Base-by-base conservation (phyloP, 164 flowering plant species). In the Stephania japonica region DNA sequence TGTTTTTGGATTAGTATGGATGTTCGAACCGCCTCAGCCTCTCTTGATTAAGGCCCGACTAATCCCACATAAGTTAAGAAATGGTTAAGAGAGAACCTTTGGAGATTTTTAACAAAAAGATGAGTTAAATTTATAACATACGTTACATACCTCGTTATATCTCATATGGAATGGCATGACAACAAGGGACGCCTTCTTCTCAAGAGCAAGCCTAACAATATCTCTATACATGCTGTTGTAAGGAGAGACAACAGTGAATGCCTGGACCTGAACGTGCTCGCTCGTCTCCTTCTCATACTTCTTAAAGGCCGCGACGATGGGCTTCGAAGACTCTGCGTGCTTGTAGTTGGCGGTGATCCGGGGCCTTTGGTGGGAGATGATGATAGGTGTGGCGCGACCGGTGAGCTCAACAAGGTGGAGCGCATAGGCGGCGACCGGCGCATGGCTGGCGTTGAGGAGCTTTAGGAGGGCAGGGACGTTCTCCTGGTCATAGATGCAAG, bases 401-500 rank as follows among this genome's bases (percentile, higher is more conserved):
- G 86, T 61, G 18, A 91, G 88, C 76, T 90, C 87, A 18, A 85
- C 65, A 24, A 88, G 84, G 70, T 76, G 85, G 65, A 91, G 75
- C 16, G 88, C 85, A 63, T 70, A 73, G 78, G 86, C 77, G 0
- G 10, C 25, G 75, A 89, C 74, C 7, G 94, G 91, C 13, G 88
- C 84, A 67, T 86, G 72, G 8, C 87, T 79, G 64, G 86, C 69
- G 21, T 87, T 86, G 0, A 92, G 83, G 12, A 92, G 78, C 41
- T 76, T 83, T 56, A 89, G 74, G 21, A 90, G 53, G 32, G 84
- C 83, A 0, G 82, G 65, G 6, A 89, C 80, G 69, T 67, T 77
- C 49, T 81, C 84, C 27, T 88, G 79, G 70, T 83, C 82, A 24
- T 83, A 82, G 59, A 93, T 76, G 77, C 90, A 85, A 5, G 83